phyloP scores from a whole-genome alignment of 2,329 filamentous ascomycete genomes.

The Dactylellina haptotyla region DNA sequence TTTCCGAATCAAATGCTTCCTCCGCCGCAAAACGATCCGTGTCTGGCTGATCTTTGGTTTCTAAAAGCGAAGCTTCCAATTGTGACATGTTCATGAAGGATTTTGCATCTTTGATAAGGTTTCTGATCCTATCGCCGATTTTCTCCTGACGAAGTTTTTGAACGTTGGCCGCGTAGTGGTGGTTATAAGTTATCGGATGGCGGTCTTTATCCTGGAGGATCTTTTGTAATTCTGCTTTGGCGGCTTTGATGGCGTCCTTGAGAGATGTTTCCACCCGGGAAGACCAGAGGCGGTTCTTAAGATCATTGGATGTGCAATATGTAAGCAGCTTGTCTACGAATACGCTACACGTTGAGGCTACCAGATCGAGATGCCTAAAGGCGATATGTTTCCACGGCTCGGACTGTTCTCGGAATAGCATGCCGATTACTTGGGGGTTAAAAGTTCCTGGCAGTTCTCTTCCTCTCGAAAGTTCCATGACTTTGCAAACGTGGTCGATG shows the following conservation, averaged over 20 bases:
- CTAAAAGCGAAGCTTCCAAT: neutral
- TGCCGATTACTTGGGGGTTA: conserved; percentile 60
- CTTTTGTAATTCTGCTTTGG: conserved; percentile 32
- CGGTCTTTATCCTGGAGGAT: conserved; percentile 43
- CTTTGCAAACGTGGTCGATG: conserved; percentile 35
- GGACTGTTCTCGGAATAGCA: conserved; percentile 60
- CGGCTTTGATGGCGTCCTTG: conserved; percentile 9
- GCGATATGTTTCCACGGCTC: conserved; percentile 60
- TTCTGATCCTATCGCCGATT: conserved; percentile 10
- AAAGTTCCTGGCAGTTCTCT: conserved; percentile 60
- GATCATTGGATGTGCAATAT: conserved; percentile 57
- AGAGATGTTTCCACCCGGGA: conserved; percentile 30
- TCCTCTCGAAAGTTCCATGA: conserved; percentile 58
- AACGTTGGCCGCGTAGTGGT: conserved; percentile 30
- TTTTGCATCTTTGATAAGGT: conserved; percentile 9
- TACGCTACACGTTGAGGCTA: conserved; percentile 58
- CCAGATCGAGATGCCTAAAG: conserved; percentile 48
- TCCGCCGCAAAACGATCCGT: conserved; percentile 33
- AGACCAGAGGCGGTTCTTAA: conserved; percentile 48
- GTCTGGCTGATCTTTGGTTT: conserved; percentile 12
- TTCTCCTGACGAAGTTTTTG: conserved; percentile 23
- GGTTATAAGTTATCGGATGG: conserved; percentile 42
- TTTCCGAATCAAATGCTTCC: conserved; percentile 37
- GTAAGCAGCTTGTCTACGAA: conserved; percentile 58
- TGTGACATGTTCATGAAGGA: conserved; percentile 2